Conservation (phyloP, 2,329 filamentous ascomycete genomes). For the Phaeosphaeriaceae sp. region DNA sequence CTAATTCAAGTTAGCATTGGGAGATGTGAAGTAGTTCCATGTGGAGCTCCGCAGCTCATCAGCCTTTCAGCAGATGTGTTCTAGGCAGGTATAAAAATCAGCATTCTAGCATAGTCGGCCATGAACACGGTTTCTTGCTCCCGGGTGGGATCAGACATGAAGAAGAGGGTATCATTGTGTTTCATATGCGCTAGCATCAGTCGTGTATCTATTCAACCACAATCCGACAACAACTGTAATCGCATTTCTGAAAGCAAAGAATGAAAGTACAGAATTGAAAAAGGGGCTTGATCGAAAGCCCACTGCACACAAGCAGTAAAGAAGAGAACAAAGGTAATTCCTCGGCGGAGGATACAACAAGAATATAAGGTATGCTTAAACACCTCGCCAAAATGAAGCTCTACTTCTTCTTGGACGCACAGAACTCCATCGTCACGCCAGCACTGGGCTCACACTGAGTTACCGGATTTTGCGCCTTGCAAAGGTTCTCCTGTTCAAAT, state of each 20-base stretch:
- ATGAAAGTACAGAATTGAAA: background rate
- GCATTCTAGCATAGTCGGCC: background rate
- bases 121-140: no score
- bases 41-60: no score
- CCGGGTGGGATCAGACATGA: no score
- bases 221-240: background rate
- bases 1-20: no score
- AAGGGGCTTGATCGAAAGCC: background rate
- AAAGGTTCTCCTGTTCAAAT: constrained; percentile 23
- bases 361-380: background rate
- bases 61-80: no score
- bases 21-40: no score
- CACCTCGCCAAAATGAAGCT: background rate
- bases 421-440: constrained; percentile 28
- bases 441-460: constrained; percentile 7
- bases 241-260: background rate
- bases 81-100: background rate
- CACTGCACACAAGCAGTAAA: background rate
- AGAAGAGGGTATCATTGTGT: constrained; percentile 1
- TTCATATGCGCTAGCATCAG: background rate
- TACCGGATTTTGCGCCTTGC: constrained; percentile 23
- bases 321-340: background rate
- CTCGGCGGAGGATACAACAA: background rate
- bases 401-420: constrained; percentile 16
- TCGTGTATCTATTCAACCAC: background rate